Conservation (phyloP, 495 filamentous ascomycete species). For the Talaromyces adpressus region DNA sequence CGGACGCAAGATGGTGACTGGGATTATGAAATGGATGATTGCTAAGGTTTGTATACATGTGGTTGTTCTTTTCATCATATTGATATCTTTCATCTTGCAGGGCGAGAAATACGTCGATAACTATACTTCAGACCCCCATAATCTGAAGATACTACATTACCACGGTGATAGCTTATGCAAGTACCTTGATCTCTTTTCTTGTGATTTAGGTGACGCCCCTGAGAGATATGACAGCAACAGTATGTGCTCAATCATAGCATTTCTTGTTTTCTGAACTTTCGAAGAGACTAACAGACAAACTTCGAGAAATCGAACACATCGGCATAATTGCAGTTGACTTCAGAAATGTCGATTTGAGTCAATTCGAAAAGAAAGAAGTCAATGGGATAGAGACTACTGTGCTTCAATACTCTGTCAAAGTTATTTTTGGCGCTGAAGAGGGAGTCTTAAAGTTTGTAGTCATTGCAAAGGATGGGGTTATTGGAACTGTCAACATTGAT, state of each 20-base stretch:
- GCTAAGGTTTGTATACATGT: neutral
- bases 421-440: neutral
- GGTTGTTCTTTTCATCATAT: neutral
- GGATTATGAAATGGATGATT: conserved; percentile 1
- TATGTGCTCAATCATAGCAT: neutral
- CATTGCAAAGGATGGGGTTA: neutral
- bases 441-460: neutral
- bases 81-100: neutral
- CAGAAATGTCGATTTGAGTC: neutral
- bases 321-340: neutral
- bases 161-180: neutral
- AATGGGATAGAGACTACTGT: neutral
- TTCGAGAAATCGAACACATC: neutral
- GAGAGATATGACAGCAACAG: neutral
- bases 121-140: neutral
- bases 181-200: neutral
- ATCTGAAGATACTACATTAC: neutral
- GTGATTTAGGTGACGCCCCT: neutral
- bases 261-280: neutral
- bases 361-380: neutral
- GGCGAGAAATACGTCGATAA: neutral
- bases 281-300: neutral
- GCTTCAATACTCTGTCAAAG: neutral
- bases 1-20: neutral
- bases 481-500: neutral